Evolutionary conservation across 2,329 filamentous ascomycete species (phyloP).

Genomic region (Hymenoscyphus infarciens): DNA sequence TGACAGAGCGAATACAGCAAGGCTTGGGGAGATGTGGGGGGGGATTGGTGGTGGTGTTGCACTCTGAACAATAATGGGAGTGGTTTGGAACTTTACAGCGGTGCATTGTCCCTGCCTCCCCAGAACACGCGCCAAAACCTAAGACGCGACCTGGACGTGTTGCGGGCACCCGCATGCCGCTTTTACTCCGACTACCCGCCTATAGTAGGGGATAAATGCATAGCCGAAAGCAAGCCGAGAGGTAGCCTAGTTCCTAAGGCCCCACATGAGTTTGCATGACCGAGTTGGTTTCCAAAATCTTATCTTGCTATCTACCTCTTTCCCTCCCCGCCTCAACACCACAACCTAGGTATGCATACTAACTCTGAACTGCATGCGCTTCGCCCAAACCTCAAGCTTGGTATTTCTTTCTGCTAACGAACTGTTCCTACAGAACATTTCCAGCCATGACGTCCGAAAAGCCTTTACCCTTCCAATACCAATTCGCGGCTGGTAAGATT

Average conservation of each 20-base stretch:
- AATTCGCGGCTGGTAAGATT: constrained; percentile 81
- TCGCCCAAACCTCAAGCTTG: background rate
- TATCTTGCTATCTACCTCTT: no score
- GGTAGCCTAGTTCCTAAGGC: no score
- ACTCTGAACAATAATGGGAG: background rate
- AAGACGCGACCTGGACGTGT: background rate
- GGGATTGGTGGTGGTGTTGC: background rate
- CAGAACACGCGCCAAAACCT: background rate
- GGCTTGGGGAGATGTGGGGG: background rate
- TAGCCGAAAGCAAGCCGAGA: no score
- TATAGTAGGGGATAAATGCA: no score
- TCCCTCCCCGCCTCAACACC: no score
- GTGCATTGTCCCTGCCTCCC: background rate
- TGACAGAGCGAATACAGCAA: background rate
- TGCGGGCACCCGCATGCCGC: background rate
- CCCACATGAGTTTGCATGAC: no score
- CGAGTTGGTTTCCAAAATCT: no score
- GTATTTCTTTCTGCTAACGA: background rate
- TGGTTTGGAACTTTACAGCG: background rate
- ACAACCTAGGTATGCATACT: no score
- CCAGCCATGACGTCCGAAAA: constrained; percentile 60
- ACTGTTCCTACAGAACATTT: background rate
- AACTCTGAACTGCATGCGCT: background rate
- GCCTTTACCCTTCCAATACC: constrained; percentile 88
- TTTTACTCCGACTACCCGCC: no score